Evolutionary conservation across 2,329 filamentous ascomycete genomes (phyloP).

Genomic region (Trichoderma afroharzianum): DNA sequence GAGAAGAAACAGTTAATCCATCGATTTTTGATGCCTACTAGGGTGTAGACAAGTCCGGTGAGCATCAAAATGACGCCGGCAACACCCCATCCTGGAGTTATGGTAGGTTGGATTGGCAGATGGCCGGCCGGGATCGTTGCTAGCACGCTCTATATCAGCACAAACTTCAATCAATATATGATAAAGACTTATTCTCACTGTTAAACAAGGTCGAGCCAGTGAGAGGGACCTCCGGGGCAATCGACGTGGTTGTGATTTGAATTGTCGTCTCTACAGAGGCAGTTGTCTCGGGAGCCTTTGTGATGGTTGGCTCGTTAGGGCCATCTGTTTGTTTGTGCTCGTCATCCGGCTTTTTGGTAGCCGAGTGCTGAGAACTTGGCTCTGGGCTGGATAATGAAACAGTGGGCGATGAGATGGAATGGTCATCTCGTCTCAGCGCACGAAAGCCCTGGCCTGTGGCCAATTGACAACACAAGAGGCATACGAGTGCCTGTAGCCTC

Average conservation of each 20-base stretch:
- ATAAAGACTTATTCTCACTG: slow-evolving; percentile 25
- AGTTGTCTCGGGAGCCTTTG: neutral
- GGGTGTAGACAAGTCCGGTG: slow-evolving; percentile 64
- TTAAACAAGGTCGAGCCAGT: slow-evolving; percentile 34
- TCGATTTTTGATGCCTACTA: slow-evolving; percentile 80
- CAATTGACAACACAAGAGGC: slow-evolving; percentile 36
- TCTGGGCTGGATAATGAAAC: neutral
- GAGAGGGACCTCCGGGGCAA: slow-evolving; percentile 19
- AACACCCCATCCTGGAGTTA: slow-evolving; percentile 80
- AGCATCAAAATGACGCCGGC: slow-evolving; percentile 72
- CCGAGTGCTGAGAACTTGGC: neutral
- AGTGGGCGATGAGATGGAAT: neutral
- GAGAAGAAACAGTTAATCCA: slow-evolving; percentile 80
- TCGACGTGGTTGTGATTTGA: slow-evolving; percentile 9
- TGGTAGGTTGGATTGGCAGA: slow-evolving; percentile 67
- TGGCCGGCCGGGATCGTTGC: slow-evolving; percentile 46
- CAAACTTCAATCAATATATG: neutral
- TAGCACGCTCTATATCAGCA: slow-evolving; percentile 24
- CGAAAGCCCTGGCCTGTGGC: slow-evolving; percentile 33
- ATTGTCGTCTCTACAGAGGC: slow-evolving; percentile 2
- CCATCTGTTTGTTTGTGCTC: slow-evolving; percentile 15
- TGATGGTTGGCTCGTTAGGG: neutral
- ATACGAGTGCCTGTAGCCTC: slow-evolving; percentile 38
- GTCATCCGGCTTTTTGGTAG: neutral
- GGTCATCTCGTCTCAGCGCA: slow-evolving; percentile 34